phyloP scores from a whole-genome alignment of 2,329 filamentous ascomycete species.

The Hymenoscyphus salicellus region DNA sequence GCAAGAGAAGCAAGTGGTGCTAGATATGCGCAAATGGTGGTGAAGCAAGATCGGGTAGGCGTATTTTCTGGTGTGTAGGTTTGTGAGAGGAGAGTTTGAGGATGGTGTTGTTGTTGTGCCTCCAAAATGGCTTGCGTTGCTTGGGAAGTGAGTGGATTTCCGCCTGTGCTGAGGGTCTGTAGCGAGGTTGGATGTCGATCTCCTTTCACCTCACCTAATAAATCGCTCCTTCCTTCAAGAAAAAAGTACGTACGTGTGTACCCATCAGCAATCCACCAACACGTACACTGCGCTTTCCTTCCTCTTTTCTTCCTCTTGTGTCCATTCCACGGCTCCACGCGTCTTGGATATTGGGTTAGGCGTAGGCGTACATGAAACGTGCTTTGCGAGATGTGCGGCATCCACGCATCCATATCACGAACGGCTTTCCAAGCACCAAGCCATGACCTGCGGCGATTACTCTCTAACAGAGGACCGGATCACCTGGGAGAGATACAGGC shows the following conservation, averaged over 20 bases:
- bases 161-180: slow-evolving; percentile 5
- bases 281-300: neutral
- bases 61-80: neutral
- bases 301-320: neutral
- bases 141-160: neutral
- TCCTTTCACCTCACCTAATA: neutral
- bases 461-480: slow-evolving; percentile 59
- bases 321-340: neutral
- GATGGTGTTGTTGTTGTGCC: slow-evolving; percentile 2
- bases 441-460: slow-evolving; percentile 42
- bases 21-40: neutral
- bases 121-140: slow-evolving; percentile 5
- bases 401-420: slow-evolving; percentile 51
- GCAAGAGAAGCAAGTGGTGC: neutral
- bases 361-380: neutral
- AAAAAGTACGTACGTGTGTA: neutral
- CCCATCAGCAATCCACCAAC: neutral
- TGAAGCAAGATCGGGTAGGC: neutral
- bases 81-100: neutral
- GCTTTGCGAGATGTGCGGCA: slow-evolving; percentile 55
- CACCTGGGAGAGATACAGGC: slow-evolving; percentile 47
- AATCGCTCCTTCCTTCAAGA: neutral
- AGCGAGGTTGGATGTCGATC: slow-evolving; percentile 9
- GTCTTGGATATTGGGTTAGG: neutral
- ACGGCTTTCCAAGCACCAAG: slow-evolving; percentile 34